Conservation (phyloP, 1,284 basidiomycete species). For the Fomitopsis palustris region DNA sequence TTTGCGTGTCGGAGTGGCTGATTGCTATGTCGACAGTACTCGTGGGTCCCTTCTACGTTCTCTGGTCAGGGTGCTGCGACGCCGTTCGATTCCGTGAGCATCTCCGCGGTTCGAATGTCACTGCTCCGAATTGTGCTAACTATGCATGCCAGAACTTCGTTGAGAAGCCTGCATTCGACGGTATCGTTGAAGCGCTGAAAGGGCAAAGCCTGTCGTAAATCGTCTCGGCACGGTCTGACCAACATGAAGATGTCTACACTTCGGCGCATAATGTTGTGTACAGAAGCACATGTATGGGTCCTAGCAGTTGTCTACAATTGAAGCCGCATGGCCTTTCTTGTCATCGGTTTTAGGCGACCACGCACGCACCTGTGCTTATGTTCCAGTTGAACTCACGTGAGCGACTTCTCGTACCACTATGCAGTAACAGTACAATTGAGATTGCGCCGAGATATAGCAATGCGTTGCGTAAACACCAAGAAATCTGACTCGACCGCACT, state of each 20-base stretch:
- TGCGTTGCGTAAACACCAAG: not conserved
- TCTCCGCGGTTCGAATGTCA: not conserved
- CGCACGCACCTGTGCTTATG: too few relatives aligned
- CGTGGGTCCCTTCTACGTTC: conserved; percentile 33
- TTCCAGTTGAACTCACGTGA: too few relatives aligned
- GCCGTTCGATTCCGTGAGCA: conserved; percentile 31
- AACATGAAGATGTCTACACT: too few relatives aligned
- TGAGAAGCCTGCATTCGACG: conserved; percentile 20
- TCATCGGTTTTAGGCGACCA: too few relatives aligned
- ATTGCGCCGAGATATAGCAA: not conserved
- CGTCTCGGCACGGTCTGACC: not conserved
- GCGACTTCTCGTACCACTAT: too few relatives aligned
- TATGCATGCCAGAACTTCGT: conserved; percentile 12
- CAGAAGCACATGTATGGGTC: too few relatives aligned
- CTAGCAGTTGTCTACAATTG: too few relatives aligned
- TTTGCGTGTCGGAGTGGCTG: not conserved
- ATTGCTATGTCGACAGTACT: conserved; percentile 23
- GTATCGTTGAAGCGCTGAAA: conserved; percentile 17
- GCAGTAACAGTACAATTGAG: not conserved
- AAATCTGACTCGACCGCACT: not conserved
- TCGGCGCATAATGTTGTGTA: too few relatives aligned
- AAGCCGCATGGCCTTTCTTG: too few relatives aligned
- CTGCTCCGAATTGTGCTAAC: not conserved
- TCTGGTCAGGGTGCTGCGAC: conserved; percentile 32
- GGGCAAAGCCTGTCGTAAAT: not conserved